Evolutionary conservation across 2,329 filamentous ascomycete species (phyloP), one percentile per base, ranked within the genome.

Genomic region (Keithomyces neogunnii): DNA sequence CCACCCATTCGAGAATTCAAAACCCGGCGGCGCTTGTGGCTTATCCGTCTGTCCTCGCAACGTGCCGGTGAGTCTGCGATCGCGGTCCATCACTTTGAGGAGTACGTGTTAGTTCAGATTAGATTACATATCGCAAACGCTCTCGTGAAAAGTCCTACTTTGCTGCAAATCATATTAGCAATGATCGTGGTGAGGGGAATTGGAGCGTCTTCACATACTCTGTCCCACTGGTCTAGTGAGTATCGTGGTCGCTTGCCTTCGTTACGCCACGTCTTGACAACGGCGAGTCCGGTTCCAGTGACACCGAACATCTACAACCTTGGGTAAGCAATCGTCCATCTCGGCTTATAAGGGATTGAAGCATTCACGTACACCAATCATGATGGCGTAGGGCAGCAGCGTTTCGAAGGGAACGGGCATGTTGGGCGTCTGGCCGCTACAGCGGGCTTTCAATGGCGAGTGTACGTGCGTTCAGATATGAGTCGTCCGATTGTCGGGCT

Each of bases 321-420:
- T 10, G 3, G 9, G 13, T 54, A 28, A 54, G 52, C 26, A 36
- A 36, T n/a, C 26, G 38, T 30, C 9, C 13, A 3, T n/a, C 48
- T 31, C 32, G n/a, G 30, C 38, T 29, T 28, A 51, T 49, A 42
- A 53, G 35, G 48, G 50, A 47, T 52, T n/a, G 31, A 44, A 47
- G 48, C 48, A 28, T 45, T 47, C 6, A 66, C 78, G 67, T 75
- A 84, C 81, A 63, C 68, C 73, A 60, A 80, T 66, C 66, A 84
- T 79, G 73, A 85, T 83, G 67, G 71, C 81, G 67, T 84, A 84
- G 43, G 81, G 81, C 68, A 85, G 72, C 58, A 85, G 63, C 47
- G 80, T 71, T 68, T 85, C 81, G 69, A 84, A 85, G 46, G 81
- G 81, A 57, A 85, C 69, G 53, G 78, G 77, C 81, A 85, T 85